phyloP scores from a whole-genome alignment of 1,284 basidiomycete genomes.

The Exsudoporus floridanus region DNA sequence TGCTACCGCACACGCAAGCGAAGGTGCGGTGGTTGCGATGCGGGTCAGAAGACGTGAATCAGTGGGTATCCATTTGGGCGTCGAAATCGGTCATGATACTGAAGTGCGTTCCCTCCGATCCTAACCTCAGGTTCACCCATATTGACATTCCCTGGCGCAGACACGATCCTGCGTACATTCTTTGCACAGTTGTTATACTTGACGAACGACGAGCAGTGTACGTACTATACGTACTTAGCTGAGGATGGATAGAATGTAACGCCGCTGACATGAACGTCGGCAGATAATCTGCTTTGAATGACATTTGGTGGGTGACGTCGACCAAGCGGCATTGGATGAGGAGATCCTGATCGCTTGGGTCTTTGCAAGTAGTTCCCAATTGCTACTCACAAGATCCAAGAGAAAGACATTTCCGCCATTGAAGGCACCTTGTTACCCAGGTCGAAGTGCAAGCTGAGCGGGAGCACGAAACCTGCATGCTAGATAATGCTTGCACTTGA shows the following conservation, averaged over 20 bases:
- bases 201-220: neutral
- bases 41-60: neutral
- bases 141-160: neutral
- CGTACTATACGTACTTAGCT: neutral
- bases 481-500: too few relatives aligned
- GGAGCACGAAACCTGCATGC: neutral
- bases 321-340: neutral
- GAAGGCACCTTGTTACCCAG: neutral
- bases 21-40: slow-evolving; percentile 6
- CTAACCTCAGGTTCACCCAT: neutral
- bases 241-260: neutral
- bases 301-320: neutral
- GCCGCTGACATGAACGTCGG: neutral
- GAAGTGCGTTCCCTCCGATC: neutral
- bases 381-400: neutral
- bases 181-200: neutral
- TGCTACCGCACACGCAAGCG: slow-evolving; percentile 7
- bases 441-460: neutral
- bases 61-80: neutral
- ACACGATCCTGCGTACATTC: neutral
- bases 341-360: too few relatives aligned
- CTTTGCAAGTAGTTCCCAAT: neutral
- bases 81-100: neutral
- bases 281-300: neutral
- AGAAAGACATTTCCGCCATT: neutral